These are phyloP conservation scores for Neurospora hispaniola DNA, from an alignment of 495 filamentous ascomycete species.

Conservation along the genomic window DNA sequence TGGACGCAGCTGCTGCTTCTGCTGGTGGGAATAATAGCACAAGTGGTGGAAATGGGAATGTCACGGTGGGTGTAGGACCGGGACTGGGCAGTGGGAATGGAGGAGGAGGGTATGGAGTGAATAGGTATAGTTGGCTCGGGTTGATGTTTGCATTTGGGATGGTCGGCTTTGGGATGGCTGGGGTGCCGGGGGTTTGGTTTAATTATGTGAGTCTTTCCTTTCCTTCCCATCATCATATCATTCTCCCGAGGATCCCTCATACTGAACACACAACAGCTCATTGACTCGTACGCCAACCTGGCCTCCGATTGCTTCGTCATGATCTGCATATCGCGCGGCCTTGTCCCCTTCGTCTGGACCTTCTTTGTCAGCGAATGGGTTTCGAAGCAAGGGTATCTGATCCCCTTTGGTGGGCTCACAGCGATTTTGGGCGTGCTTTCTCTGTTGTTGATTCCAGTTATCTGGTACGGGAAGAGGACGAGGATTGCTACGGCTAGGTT, in stretches of 20 bases:
- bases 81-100: neutral
- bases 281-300: conserved; percentile 22
- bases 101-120: neutral
- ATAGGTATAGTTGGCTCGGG: conserved; percentile 16
- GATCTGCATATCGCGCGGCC: conserved; percentile 19
- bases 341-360: conserved; percentile 22
- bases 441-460: conserved; percentile 15
- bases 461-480: conserved; percentile 20
- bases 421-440: conserved; percentile 19
- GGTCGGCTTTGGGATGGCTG: conserved; percentile 20
- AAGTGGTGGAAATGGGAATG: neutral
- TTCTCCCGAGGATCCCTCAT: neutral
- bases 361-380: conserved; percentile 21
- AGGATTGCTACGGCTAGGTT: conserved; percentile 21
- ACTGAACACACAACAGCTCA: conserved; percentile 9
- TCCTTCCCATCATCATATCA: neutral
- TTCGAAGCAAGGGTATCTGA: conserved; percentile 11
- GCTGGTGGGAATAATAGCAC: neutral
- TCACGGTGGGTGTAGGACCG: neutral
- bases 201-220: conserved; percentile 16
- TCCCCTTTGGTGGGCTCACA: conserved; percentile 19
- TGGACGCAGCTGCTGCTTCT: neutral
- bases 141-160: conserved; percentile 22
- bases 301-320: conserved; percentile 27
- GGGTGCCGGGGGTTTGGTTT: conserved; percentile 23